Evolutionary conservation across 805 yeast species (phyloP).

Genomic region (Candida tibetensis): DNA sequence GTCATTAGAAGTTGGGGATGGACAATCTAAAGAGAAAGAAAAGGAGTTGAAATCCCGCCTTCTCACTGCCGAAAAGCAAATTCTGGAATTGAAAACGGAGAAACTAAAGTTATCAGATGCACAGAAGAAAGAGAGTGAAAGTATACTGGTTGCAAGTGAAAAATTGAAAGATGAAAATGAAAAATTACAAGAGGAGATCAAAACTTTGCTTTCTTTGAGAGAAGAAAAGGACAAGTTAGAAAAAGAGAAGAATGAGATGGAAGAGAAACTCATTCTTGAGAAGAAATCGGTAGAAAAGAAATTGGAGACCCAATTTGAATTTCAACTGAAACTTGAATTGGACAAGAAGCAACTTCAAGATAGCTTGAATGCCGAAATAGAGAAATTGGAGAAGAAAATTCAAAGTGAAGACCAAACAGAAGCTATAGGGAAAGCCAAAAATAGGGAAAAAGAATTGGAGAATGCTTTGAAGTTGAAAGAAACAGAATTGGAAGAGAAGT

Average conservation of each 20-base stretch:
- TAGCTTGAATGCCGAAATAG: background rate
- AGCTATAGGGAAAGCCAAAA: background rate
- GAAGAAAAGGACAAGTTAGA: background rate
- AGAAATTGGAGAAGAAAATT: background rate
- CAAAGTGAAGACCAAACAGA: constrained; percentile 1
- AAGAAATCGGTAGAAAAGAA: constrained; percentile 4
- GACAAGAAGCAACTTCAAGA: constrained; percentile 3
- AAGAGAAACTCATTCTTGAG: background rate
- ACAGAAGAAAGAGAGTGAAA: background rate
- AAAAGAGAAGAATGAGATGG: background rate
- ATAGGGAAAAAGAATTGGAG: background rate
- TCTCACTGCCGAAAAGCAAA: too few species aligned
- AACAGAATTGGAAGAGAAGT: background rate
- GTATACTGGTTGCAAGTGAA: background rate
- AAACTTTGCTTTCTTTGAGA: background rate
- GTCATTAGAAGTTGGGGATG: too few species aligned
- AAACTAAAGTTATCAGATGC: background rate
- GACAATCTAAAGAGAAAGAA: too few species aligned
- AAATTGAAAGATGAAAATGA: background rate
- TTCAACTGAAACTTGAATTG: constrained; percentile 2
- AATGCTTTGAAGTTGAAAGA: background rate
- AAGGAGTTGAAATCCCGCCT: too few species aligned
- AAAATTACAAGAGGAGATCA: background rate
- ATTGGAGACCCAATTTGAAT: constrained; percentile 2
- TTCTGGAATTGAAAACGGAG: background rate